Percentiles rank a stretch among this genome's conserved stretches.
phyloP scores from a whole-genome alignment of 169 alveolate species.

The Babesia sp. region DNA sequence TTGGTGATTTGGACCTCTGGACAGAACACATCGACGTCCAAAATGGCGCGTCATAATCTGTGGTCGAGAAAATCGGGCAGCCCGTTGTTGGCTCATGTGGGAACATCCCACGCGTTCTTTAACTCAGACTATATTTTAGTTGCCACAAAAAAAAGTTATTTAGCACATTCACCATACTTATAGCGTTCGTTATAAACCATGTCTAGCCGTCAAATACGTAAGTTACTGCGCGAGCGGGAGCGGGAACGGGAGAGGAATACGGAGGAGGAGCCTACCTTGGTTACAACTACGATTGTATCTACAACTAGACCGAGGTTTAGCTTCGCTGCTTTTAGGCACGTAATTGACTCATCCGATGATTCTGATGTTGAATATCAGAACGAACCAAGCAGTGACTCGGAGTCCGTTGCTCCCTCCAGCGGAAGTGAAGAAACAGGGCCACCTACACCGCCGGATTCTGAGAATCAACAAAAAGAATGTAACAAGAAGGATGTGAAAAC shows the following conservation, averaged over 20 bases:
- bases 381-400: not conserved
- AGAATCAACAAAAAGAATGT: not conserved
- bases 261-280: not conserved
- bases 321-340: not conserved
- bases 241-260: not conserved
- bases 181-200: slow-evolving; percentile 18
- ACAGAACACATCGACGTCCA: not conserved
- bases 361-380: not conserved
- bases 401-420: not conserved
- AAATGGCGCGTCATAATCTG: too few species aligned
- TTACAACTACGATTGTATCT: not conserved
- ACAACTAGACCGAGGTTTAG: not conserved
- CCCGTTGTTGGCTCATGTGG: too few species aligned
- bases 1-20: slow-evolving; percentile 16
- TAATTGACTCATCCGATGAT: slow-evolving; percentile 6
- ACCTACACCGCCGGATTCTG: not conserved
- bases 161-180: too few species aligned
- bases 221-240: slow-evolving; percentile 36
- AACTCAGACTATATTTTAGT: too few species aligned
- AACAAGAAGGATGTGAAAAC: not conserved
- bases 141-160: too few species aligned
- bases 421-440: not conserved
- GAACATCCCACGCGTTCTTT: too few species aligned
- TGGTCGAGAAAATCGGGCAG: too few species aligned
- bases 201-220: slow-evolving; percentile 57